Evolutionary conservation across 176 grass and related monocot genomes (phyloP).

Genomic region (Avena insularis): DNA sequence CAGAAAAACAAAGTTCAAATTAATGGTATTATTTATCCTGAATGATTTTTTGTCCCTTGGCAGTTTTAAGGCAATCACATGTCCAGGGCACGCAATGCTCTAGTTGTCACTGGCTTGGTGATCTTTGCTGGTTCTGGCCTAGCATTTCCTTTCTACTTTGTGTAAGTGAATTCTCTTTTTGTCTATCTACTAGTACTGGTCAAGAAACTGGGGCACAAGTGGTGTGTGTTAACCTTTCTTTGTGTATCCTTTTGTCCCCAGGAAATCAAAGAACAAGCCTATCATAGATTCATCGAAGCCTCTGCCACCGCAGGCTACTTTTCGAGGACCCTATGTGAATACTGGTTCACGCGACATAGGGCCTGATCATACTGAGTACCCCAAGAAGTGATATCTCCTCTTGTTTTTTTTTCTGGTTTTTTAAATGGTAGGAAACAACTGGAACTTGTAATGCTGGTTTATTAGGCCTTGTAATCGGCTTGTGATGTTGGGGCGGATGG

Average conservation of each 20-base stretch:
- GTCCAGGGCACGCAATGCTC: slow-evolving; percentile 69
- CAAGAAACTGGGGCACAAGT: background rate
- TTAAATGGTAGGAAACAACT: background rate
- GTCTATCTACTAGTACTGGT: background rate
- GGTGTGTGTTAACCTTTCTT: background rate
- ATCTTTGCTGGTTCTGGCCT: slow-evolving; percentile 61
- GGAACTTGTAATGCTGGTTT: background rate
- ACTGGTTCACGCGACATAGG: slow-evolving; percentile 87
- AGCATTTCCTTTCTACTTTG: slow-evolving; percentile 76
- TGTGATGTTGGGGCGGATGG: background rate
- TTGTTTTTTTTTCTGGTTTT: background rate
- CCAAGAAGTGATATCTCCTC: slow-evolving; percentile 54
- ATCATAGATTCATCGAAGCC: slow-evolving; percentile 78
- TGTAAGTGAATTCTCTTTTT: slow-evolving; percentile 41
- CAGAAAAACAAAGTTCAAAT: background rate
- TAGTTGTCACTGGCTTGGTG: slow-evolving; percentile 64
- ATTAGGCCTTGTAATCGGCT: background rate
- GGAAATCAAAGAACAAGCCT: slow-evolving; percentile 71
- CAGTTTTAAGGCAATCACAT: slow-evolving; percentile 55
- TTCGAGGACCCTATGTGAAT: slow-evolving; percentile 89
- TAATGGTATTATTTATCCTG: background rate
- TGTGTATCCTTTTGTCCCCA: slow-evolving; percentile 13
- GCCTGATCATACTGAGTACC: slow-evolving; percentile 69
- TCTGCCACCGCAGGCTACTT: slow-evolving; percentile 90
- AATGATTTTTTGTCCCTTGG: slow-evolving; percentile 23